Evolutionary conservation across 2,329 filamentous ascomycete species (phyloP).

Genomic region (Chaetomiaceae sp.): DNA sequence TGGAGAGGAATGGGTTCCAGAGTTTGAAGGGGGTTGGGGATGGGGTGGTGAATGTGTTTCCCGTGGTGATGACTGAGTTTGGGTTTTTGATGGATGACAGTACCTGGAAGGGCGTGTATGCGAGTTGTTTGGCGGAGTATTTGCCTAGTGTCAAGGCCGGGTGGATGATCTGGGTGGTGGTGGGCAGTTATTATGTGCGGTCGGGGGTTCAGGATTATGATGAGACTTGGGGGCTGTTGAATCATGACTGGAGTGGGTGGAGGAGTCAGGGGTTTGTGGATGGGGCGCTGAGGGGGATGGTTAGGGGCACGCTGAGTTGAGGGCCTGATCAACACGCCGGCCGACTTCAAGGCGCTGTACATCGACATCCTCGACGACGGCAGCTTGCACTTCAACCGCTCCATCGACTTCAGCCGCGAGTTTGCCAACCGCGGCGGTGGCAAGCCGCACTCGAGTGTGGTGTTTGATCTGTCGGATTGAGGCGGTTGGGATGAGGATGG

Average conservation of each 20-base stretch:
- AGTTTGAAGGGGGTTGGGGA: constrained; percentile 37
- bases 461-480: constrained; percentile 54
- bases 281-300: constrained; percentile 39
- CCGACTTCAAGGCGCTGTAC: constrained; percentile 59
- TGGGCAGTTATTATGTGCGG: constrained; percentile 55
- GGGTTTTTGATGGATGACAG: constrained; percentile 47
- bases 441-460: constrained; percentile 52
- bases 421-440: constrained; percentile 52
- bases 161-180: constrained; percentile 57
- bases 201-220: constrained; percentile 50
- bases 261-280: constrained; percentile 41
- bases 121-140: constrained; percentile 47
- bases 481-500: constrained; percentile 45
- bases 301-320: constrained; percentile 25
- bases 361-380: constrained; percentile 55
- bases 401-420: constrained; percentile 51
- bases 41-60: constrained; percentile 36
- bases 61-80: constrained; percentile 51
- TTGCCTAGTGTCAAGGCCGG: constrained; percentile 46
- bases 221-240: constrained; percentile 54
- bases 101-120: constrained; percentile 47
- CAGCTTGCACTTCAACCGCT: constrained; percentile 54
- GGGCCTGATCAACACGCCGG: constrained; percentile 56
- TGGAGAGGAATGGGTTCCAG: constrained; percentile 51
- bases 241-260: constrained; percentile 52